Conservation (phyloP, 306 rosid genomes). For the Medicago truncatula region DNA sequence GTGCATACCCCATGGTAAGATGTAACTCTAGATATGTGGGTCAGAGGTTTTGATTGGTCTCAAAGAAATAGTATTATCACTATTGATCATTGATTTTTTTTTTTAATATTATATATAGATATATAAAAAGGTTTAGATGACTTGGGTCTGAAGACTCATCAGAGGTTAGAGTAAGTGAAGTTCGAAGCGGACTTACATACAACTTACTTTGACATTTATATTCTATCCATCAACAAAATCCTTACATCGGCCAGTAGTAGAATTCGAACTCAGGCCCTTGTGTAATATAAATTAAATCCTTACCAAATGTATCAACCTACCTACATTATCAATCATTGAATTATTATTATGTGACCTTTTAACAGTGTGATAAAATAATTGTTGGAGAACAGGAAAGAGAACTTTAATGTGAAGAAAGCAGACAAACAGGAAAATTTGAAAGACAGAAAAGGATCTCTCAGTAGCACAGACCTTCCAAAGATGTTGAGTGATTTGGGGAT, state of each 20-base stretch:
- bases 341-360: constrained; percentile 40
- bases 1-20: constrained; percentile 38
- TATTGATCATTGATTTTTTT: constrained; percentile 35
- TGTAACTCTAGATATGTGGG: constrained; percentile 40
- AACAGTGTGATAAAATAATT: constrained; percentile 26
- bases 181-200: no score
- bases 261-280: background rate
- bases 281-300: background rate
- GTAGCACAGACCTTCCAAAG: constrained; percentile 44
- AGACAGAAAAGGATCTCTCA: constrained; percentile 59
- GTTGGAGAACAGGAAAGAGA: constrained; percentile 48
- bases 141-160: no score
- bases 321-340: background rate
- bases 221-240: no score
- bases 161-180: no score
- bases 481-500: constrained; percentile 56
- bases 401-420: constrained; percentile 54
- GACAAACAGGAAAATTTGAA: constrained; percentile 52
- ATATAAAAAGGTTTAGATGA: background rate
- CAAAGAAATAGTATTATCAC: constrained; percentile 11
- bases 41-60: constrained; percentile 42
- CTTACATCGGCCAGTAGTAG: background rate
- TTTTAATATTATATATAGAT: background rate
- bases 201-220: no score
- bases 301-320: background rate